Base-by-base conservation (phyloP, 2,329 filamentous ascomycete genomes). In the Botryotinia globosa region DNA sequence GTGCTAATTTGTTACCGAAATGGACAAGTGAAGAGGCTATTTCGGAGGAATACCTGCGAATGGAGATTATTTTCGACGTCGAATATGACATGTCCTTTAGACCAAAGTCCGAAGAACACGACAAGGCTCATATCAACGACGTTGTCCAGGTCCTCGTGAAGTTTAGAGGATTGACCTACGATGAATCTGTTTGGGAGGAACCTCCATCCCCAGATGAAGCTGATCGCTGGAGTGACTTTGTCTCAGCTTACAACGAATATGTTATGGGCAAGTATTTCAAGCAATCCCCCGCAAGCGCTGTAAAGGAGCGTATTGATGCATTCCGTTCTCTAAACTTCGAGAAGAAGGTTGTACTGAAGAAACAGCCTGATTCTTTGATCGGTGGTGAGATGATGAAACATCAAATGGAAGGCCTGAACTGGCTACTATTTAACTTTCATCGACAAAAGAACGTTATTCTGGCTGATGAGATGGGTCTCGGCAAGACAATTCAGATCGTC, bases 391-490 rank as follows among this genome's bases (percentile, higher is more conserved):
- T 98, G 73, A 98, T 98, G 94, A 88, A 90, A 48, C 98, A 99
- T 79, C 96, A 99, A 80, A 83, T 97, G 62, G 93, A 98, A 73
- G 96, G 96, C 32, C 85, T 98, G 69, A 98, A 98, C 78, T 99
- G 96, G 94, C 87, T 99, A 3, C 91, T 97, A 73, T 94, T 92
- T 81, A 96, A 96, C 80, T 98, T 93, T 85, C 92, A 94, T 78
- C 86, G 88, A 68, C 87, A 90, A 77, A 90, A 92, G 79, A 98
- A 96, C 78, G 92, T 94, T 42, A 95, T 98, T 73, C 87, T 98
- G 10, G 96, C 96, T 0, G 96, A 99, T 80, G 96, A 99, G 80
- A 99, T 99, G 96, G 96, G 96, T 58, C 88, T 99, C 2, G 96
- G 96, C 45, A 99, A 99, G 84, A 99, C 96, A 0, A 93, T 99